These are phyloP conservation scores for Histomonas meleagridis DNA, from an alignment of 208 protist species.

Conservation along the genomic window DNA sequence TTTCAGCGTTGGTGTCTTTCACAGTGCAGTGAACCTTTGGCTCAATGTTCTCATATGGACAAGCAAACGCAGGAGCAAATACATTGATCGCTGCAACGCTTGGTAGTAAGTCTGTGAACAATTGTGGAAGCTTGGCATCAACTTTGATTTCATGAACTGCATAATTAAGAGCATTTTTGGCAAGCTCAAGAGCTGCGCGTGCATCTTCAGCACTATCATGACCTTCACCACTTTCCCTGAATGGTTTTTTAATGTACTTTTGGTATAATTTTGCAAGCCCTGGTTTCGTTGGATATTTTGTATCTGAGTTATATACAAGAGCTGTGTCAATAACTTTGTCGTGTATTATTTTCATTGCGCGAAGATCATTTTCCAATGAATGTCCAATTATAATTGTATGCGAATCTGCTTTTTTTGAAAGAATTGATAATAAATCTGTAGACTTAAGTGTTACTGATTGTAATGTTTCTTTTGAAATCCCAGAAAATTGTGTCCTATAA, in stretches of 20 bases:
- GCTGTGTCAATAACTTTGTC: slow-evolving; percentile 41
- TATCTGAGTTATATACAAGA: slow-evolving; percentile 39
- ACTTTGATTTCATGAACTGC: neutral
- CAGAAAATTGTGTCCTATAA: neutral
- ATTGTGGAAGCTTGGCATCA: neutral
- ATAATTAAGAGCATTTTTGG: neutral
- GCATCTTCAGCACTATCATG: slow-evolving; percentile 24
- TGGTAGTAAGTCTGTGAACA: neutral
- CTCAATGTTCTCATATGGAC: neutral
- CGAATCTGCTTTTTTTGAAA: neutral
- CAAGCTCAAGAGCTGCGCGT: neutral
- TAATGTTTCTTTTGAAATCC: neutral
- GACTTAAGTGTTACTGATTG: neutral
- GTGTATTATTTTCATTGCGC: slow-evolving; percentile 35
- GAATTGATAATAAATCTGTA: neutral
- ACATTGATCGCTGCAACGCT: neutral
- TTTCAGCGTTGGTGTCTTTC: neutral
- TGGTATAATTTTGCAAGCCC: neutral
- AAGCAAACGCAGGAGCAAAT: neutral
- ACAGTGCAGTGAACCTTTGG: neutral
- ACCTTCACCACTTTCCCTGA: neutral
- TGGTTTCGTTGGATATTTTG: neutral
- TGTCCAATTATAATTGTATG: slow-evolving; percentile 48
- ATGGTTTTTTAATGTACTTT: neutral
- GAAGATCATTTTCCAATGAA: slow-evolving; percentile 48